Evolutionary conservation across 495 filamentous ascomycete species (phyloP).

Genomic region (Saxophila tyrrhenica): DNA sequence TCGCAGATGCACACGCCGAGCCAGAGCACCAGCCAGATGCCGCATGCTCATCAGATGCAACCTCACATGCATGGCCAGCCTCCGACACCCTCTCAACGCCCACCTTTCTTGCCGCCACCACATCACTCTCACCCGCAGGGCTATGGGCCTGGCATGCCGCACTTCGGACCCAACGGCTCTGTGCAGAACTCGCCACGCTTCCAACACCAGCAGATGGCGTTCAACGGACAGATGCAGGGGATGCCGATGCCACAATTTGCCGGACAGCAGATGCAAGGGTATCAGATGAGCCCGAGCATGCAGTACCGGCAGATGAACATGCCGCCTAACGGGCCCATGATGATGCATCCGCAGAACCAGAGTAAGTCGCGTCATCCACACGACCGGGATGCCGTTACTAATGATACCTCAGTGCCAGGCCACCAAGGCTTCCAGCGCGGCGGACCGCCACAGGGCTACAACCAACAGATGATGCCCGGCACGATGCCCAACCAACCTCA

Average conservation of each 20-base stretch:
- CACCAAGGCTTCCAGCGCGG: background rate
- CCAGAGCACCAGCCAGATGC: constrained; percentile 43
- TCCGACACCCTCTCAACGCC: constrained; percentile 22
- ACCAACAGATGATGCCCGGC: constrained; percentile 4
- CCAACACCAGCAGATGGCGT: constrained; percentile 55
- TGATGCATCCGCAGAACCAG: constrained; percentile 4
- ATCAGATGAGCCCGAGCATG: constrained; percentile 48
- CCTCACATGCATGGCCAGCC: constrained; percentile 30
- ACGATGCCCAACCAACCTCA: constrained; percentile 38
- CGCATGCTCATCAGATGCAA: constrained; percentile 69
- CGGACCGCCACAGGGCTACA: background rate
- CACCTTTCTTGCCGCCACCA: constrained; percentile 32
- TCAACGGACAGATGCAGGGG: constrained; percentile 56
- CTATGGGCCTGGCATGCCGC: constrained; percentile 49
- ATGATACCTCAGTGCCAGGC: background rate
- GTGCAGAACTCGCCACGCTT: constrained; percentile 70
- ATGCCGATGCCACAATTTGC: constrained; percentile 46
- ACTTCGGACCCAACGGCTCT: constrained; percentile 66
- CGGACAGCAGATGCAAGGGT: constrained; percentile 60
- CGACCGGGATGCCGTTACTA: background rate
- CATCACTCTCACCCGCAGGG: constrained; percentile 58
- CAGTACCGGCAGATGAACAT: constrained; percentile 16
- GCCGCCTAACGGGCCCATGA: background rate
- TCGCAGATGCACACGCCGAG: constrained; percentile 56
- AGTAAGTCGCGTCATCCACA: background rate